Evolutionary conservation across 1,284 basidiomycete genomes (phyloP), one percentile per base, ranked within the genome.

Genomic region (Coriolopsis trogii): DNA sequence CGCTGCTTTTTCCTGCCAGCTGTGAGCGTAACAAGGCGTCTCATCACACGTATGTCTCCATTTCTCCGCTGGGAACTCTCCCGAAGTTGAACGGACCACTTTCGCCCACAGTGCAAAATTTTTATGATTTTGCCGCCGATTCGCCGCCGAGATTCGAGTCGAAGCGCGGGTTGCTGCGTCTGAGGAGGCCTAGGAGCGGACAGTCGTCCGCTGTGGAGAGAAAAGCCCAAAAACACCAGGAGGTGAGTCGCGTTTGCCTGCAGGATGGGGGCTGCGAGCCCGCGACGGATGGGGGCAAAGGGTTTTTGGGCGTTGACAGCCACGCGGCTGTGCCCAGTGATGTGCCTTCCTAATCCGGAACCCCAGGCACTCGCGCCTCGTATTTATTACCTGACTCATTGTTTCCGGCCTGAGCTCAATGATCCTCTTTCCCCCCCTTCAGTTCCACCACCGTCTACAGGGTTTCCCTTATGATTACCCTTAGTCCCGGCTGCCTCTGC

Each of bases 401-500:
- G 52, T 62, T 59, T 59, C 62, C 63, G 46, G 41, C 39, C 57
- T 55, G 55, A 56, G 45, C 56, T 62, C 63, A 67, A 68, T 67
- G 67, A 62, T 60, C 61, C 44, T 58, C 63, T 63, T 51, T 63
- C 51, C 57, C 57, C 60, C 53, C 62, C 60, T 60, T 55, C 66
- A 66, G 66, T 55, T 64, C 50, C 54, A 50, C 59, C 61, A 30
- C 59, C 58, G 51, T 58, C 58, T 45, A 60, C 55, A 60, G 63
- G 62, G 63, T 59, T 58, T 58, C 67, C 58, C 45, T 61, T 61
- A 90, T 90, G 88, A 80, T 89, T 73, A 85, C 87, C 67, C 85
- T 90, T 68, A 80, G 75, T 74, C 79, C 84, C 69, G 85, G 85
- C 73, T 89, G 85, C 68, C 79, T 84, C 70, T 90, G 87, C 84